Base-by-base conservation (phyloP, 768 basidiomycete genomes). In the Boletus rex-veris region DNA sequence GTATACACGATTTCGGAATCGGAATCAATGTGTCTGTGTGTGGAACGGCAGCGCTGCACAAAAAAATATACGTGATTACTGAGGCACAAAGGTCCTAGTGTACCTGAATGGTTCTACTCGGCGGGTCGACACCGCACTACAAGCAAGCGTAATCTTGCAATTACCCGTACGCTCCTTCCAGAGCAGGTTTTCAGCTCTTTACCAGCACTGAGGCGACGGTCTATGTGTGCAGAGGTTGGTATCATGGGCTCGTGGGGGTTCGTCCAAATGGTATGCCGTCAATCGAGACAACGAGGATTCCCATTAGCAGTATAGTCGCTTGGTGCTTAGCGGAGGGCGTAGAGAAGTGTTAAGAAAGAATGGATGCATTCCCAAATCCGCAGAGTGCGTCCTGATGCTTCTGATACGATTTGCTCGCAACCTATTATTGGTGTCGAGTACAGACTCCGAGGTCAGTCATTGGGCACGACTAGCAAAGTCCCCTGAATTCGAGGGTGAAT, bases 281-380 rank as follows among this genome's bases (percentile, higher is more conserved):
- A 48, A 52, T 30, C 8, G 28, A 28, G 24, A 42, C 39, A 54
- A 45, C 46, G 50, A 57, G 54, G 51, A 43, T 50, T 41, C 26
- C 48, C 48, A 41, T 55, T 58, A 46, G 57, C 41, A 48, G 55
- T 19, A 26, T 46, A 33, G 40, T 47, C 31, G 47, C 50, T 50
- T 31, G 21, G 14, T 35, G 38, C 53, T 49, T 30, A 48, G 50
- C 26, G 49, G 51, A 51, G 58, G 68, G 68, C 61, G 68, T 41
- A 68, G 60, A 63, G 59, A 70, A 64, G 64, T 57, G 51, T 50
- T 38, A 15, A 48, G 40, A 37, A 46, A 53, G 63, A 70, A 70
- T 68, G 67, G 68, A 68, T 55, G 58, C 54, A 48, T 49, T 35
- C 47, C 58, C 59, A 53, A 54, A 55, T 61, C 48, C 52, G 58